Evolutionary conservation across 768 basidiomycete species (phyloP).

Genomic region (Lentinula boryana): DNA sequence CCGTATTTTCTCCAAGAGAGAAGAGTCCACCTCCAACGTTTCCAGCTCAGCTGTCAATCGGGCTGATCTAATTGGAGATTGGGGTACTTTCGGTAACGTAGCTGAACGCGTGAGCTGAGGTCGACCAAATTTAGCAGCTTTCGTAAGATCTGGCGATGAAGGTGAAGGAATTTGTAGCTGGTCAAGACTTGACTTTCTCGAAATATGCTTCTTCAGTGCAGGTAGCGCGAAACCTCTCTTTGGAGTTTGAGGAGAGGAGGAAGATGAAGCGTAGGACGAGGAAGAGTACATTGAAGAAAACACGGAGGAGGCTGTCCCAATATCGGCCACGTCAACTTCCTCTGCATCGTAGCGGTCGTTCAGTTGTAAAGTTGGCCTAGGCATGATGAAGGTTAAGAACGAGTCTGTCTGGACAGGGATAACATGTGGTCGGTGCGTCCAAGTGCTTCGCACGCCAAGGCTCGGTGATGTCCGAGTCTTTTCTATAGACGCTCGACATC

Average conservation of each 20-base stretch:
- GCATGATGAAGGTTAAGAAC: conserved; percentile 6
- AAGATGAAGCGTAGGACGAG: conserved; percentile 1
- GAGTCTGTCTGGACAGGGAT: too few relatives aligned
- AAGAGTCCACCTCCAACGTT: conserved; percentile 40
- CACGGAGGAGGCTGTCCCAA: neutral
- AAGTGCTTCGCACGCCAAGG: too few relatives aligned
- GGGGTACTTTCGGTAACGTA: conserved; percentile 37
- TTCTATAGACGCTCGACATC: too few relatives aligned
- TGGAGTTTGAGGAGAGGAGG: neutral
- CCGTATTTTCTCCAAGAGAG: conserved; percentile 43
- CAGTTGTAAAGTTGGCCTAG: conserved; percentile 6
- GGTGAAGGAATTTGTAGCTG: conserved; percentile 14
- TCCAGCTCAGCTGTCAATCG: conserved; percentile 28
- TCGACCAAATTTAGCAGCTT: conserved; percentile 10
- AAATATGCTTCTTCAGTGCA: conserved; percentile 6
- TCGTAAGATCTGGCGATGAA: conserved; percentile 17
- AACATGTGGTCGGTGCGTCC: neutral
- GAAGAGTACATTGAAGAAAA: conserved; percentile 1
- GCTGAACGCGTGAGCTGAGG: conserved; percentile 33
- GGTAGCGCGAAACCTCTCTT: conserved; percentile 1
- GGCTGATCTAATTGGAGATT: conserved; percentile 21
- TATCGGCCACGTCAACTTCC: conserved; percentile 7
- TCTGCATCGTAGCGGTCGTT: conserved; percentile 2
- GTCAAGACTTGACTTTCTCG: conserved; percentile 16
- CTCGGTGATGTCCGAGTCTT: too few relatives aligned